A percentile compares a stretch with the other conserved stretches of the same genome.
Evolutionary conservation across 495 filamentous ascomycete genomes (phyloP).

Genomic region (Penicillium antarcticum): DNA sequence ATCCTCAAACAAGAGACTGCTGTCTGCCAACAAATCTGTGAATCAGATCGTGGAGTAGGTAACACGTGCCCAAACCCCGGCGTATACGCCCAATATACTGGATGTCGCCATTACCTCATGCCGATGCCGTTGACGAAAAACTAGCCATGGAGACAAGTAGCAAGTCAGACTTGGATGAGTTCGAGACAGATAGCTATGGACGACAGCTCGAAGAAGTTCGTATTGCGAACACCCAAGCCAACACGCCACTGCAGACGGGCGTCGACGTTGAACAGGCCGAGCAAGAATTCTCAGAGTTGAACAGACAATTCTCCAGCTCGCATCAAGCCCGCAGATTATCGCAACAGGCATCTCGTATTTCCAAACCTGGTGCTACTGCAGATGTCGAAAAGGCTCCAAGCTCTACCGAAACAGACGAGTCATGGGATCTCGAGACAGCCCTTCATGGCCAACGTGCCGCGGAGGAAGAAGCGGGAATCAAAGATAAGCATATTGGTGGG

Average conservation of each 20-base stretch:
- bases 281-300: constrained; percentile 73
- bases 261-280: constrained; percentile 72
- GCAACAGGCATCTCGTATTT: constrained; percentile 34
- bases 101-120: not conserved
- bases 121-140: constrained; percentile 17
- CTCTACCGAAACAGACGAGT: constrained; percentile 48
- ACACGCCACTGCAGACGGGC: constrained; percentile 41
- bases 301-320: constrained; percentile 67
- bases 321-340: constrained; percentile 47
- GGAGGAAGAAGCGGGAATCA: constrained; percentile 74
- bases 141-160: constrained; percentile 10
- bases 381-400: constrained; percentile 50
- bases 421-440: constrained; percentile 68
- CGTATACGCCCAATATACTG: not conserved
- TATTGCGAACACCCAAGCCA: constrained; percentile 40
- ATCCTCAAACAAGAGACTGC: too few species aligned
- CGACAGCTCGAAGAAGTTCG: constrained; percentile 28
- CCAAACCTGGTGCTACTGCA: constrained; percentile 33
- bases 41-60: too few species aligned
- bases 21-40: too few species aligned
- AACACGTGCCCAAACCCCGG: not conserved
- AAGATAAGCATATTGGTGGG: constrained; percentile 67
- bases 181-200: constrained; percentile 26
- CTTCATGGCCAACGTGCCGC: constrained; percentile 65
- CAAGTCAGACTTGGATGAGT: constrained; percentile 25